Base-by-base conservation (phyloP, 2,329 filamentous ascomycete genomes). In the Trichoderma koningiopsis region DNA sequence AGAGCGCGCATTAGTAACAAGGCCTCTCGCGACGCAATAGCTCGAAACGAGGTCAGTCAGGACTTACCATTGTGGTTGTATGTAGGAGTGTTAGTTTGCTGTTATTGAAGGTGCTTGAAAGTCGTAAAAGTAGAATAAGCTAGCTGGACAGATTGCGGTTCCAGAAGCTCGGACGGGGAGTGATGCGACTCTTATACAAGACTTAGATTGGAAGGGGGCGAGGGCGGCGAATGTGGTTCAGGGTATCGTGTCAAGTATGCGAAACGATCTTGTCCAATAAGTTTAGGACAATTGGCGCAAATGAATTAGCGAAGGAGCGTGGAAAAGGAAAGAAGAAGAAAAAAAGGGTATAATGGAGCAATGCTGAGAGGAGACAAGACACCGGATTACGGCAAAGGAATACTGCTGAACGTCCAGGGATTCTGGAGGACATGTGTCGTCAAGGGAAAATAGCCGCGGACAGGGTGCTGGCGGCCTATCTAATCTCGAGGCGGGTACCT, bases 401-500 rank as follows among this genome's bases (percentile, higher is more conserved):
- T 13, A 43, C 3, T 22, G 33, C 33, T 59, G 37, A 70, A 43
- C 19, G 19, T 69, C 71, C 74, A 22, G 37, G 65, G 57, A 77
- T 76, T 69, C 64, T 27, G 40, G 64, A 67, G 76, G 76, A 77
- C 76, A 78, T 76, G 75, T 78, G 76, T 78, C 71, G 72, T 71
- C 69, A 69, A 73, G 52, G 43, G 57, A 57, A 52, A 67, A 57
- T 47, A 65, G 68, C 43, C 68, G 53, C 24, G 40, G 27, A 29
- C 40, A n/a, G 14, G 40, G 40, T 40, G 40, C 40, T 5, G 40
- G 13, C n/a, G 40, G 40, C 40, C 57, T 57, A 70, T 61, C 68
- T 56, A 57, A 63, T 67, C 68, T 53, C 37, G 8, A 47, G 13
- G 27, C 49, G 19, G 52, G 22, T 65, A 63, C 60, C 31, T 24